Evolutionary conservation across 1,284 basidiomycete species (phyloP).

Genomic region (Ustilago crameri): DNA sequence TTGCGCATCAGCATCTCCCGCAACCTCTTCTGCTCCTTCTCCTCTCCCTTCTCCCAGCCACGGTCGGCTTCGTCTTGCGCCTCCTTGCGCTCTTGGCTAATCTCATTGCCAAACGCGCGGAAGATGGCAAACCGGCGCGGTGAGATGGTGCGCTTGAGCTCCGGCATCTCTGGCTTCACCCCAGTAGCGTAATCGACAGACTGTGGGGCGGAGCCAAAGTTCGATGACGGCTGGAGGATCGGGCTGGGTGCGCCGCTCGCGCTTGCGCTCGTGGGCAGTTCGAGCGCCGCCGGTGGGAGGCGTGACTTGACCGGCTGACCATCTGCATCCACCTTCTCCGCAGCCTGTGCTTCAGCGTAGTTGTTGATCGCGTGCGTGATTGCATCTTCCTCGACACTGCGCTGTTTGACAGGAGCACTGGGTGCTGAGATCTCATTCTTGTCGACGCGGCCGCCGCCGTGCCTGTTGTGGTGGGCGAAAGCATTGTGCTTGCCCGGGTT

Average conservation of each 20-base stretch:
- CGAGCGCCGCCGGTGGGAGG: conserved; percentile 30
- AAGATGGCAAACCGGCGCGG: conserved; percentile 26
- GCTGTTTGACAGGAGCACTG: conserved; percentile 17
- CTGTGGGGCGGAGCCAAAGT: conserved; percentile 4
- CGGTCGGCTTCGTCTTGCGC: conserved; percentile 26
- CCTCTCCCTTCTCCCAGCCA: conserved; percentile 35
- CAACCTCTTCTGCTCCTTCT: conserved; percentile 21
- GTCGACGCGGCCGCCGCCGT: conserved; percentile 1
- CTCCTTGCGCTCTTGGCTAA: conserved; percentile 25
- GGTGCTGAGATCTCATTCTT: conserved; percentile 28
- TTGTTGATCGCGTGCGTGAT: conserved; percentile 3
- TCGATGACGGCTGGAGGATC: conserved; percentile 15
- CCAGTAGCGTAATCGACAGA: neutral
- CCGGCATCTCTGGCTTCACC: conserved; percentile 22
- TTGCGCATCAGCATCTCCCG: conserved; percentile 19
- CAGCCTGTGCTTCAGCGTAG: neutral
- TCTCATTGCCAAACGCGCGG: conserved; percentile 36
- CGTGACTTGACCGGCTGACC: conserved; percentile 21
- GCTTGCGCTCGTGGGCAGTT: conserved; percentile 31
- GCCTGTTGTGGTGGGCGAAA: conserved; percentile 6
- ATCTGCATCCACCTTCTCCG: conserved; percentile 13
- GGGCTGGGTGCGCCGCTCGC: conserved; percentile 5
- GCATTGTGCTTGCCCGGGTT: conserved; percentile 22
- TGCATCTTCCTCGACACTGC: conserved; percentile 32
- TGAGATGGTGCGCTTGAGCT: conserved; percentile 14